A percentile compares a stretch with the other conserved stretches of the same genome.
Conservation (phyloP, 495 filamentous ascomycete genomes). For the Usnea hakonensis region DNA sequence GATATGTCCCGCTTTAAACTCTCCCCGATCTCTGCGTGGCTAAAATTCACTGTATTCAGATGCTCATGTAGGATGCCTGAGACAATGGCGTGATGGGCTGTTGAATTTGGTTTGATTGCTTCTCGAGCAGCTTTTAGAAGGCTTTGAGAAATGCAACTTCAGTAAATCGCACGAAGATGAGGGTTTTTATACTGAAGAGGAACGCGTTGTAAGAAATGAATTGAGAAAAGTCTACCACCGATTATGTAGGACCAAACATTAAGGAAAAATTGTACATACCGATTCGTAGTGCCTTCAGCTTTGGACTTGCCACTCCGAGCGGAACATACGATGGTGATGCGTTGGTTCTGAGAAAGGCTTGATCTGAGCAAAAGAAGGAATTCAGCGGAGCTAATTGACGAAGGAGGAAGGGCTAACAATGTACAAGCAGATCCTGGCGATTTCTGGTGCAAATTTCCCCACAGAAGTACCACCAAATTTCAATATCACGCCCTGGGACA, state of each 20-base stretch:
- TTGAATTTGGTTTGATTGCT: slow-evolving; percentile 12
- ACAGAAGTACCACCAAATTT: slow-evolving; percentile 75
- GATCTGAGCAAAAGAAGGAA: not conserved
- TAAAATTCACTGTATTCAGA: slow-evolving; percentile 15
- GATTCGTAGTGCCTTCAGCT: slow-evolving; percentile 85
- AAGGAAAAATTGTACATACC: slow-evolving; percentile 39
- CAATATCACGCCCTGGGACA: slow-evolving; percentile 54
- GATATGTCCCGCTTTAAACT: slow-evolving; percentile 54
- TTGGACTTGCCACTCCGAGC: slow-evolving; percentile 87
- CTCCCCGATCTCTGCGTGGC: slow-evolving; percentile 49
- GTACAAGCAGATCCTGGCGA: slow-evolving; percentile 44
- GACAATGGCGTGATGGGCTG: slow-evolving; percentile 11
- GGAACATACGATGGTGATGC: slow-evolving; percentile 85
- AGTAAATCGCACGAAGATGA: not conserved
- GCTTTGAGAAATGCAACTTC: not conserved
- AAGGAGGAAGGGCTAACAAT: not conserved
- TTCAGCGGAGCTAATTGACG: not conserved
- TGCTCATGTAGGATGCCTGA: slow-evolving; percentile 17
- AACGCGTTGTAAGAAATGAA: not conserved
- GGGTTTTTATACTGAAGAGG: not conserved
- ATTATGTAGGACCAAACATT: not conserved
- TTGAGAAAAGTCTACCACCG: not conserved
- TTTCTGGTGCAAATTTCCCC: slow-evolving; percentile 60
- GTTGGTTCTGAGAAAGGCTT: slow-evolving; percentile 30
- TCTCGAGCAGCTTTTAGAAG: slow-evolving; percentile 20